Percentiles rank a stretch among this genome's conserved stretches.
Evolutionary conservation across 371 early-diverging fungal genomes (phyloP).

Genomic region (Polyrhizophydium stewartii): DNA sequence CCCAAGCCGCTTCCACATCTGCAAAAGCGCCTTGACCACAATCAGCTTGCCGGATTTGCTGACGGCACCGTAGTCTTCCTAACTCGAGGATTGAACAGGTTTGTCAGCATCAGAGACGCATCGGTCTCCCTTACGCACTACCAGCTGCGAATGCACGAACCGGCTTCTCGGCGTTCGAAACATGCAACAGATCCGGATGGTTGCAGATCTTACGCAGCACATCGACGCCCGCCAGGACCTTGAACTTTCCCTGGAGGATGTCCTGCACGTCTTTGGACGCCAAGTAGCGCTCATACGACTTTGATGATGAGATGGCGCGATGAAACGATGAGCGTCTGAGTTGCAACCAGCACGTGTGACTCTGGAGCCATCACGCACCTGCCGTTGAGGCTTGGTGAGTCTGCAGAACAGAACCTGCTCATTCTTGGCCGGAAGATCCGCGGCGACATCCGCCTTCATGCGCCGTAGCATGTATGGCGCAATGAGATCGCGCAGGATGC

Average conservation of each 20-base stretch:
- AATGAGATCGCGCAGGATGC: constrained; percentile 86
- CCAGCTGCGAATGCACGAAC: neutral
- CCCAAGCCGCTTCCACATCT: constrained; percentile 78
- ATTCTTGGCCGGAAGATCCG: constrained; percentile 85
- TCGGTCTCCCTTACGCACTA: neutral
- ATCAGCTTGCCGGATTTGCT: constrained; percentile 81
- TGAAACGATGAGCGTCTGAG: too few relatives aligned
- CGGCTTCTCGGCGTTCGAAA: neutral
- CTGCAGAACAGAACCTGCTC: constrained; percentile 94
- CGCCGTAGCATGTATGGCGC: constrained; percentile 91
- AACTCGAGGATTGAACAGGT: constrained; percentile 12
- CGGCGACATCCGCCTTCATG: constrained; percentile 90
- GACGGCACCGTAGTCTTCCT: constrained; percentile 60
- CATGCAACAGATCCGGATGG: constrained; percentile 76
- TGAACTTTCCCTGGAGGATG: constrained; percentile 78
- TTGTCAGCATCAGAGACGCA: neutral
- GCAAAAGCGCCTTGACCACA: constrained; percentile 77
- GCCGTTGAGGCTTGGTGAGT: constrained; percentile 63
- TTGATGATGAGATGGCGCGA: constrained; percentile 19
- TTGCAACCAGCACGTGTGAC: too few relatives aligned
- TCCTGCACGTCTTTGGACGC: constrained; percentile 55
- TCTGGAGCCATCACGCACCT: neutral
- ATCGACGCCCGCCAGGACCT: constrained; percentile 90
- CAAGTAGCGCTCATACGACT: constrained; percentile 78
- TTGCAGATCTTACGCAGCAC: constrained; percentile 96